Conservation (phyloP, 768 basidiomycete genomes). For the Sistotremastrum niveocremeum region DNA sequence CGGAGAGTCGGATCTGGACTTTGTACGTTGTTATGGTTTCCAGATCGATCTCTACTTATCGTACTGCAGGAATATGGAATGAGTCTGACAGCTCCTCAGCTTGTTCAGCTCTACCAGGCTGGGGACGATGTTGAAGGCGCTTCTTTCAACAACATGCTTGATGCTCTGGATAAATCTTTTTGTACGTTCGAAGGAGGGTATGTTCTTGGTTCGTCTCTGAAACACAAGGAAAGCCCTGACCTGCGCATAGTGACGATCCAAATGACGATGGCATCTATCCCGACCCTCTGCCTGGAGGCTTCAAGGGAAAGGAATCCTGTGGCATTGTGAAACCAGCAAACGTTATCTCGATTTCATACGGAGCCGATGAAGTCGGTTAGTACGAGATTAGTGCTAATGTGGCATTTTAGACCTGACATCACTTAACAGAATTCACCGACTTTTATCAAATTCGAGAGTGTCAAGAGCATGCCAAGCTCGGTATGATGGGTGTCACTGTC, state of each 20-base stretch:
- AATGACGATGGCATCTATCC: slow-evolving; percentile 26
- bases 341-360: slow-evolving; percentile 30
- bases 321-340: slow-evolving; percentile 26
- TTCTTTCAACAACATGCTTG: slow-evolving; percentile 32
- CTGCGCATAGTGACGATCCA: not conserved
- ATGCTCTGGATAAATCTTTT: slow-evolving; percentile 32
- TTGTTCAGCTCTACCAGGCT: slow-evolving; percentile 29
- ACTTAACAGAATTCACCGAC: slow-evolving; percentile 34
- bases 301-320: slow-evolving; percentile 23
- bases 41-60: too few species aligned
- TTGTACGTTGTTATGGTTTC: slow-evolving; percentile 10
- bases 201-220: not conserved
- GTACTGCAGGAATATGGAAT: slow-evolving; percentile 14
- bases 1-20: slow-evolving; percentile 35
- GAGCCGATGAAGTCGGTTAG: slow-evolving; percentile 21
- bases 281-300: slow-evolving; percentile 20
- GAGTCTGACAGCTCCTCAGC: slow-evolving; percentile 17
- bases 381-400: slow-evolving; percentile 5
- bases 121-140: slow-evolving; percentile 29
- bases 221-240: too few species aligned
- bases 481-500: slow-evolving; percentile 29
- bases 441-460: slow-evolving; percentile 29
- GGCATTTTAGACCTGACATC: slow-evolving; percentile 23
- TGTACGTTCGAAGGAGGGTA: slow-evolving; percentile 25
- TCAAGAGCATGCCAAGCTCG: slow-evolving; percentile 34